A percentile compares a stretch with the other conserved stretches of the same genome.
Conservation (phyloP, 106 monocot genomes). For the Allium sativum region DNA sequence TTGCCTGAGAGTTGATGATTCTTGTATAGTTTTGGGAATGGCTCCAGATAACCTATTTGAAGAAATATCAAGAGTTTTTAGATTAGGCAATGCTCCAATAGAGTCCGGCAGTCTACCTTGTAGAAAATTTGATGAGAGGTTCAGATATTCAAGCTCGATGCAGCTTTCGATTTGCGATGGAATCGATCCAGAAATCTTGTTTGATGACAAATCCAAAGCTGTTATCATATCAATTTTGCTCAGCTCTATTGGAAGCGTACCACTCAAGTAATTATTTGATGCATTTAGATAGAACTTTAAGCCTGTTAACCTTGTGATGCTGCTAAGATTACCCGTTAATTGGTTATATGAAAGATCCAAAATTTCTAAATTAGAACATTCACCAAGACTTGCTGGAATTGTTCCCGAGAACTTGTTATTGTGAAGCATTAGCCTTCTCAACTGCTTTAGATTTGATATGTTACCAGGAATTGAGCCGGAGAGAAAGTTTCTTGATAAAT, state of each 20-base stretch:
- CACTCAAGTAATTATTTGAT: slow-evolving; percentile 57
- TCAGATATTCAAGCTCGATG: slow-evolving; percentile 70
- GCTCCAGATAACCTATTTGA: slow-evolving; percentile 35
- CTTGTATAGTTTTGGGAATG: slow-evolving; percentile 48
- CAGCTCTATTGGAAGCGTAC: slow-evolving; percentile 50
- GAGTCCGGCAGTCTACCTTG: slow-evolving; percentile 38
- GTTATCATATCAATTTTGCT: slow-evolving; percentile 75
- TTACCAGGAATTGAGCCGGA: slow-evolving; percentile 52
- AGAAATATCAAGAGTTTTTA: slow-evolving; percentile 57
- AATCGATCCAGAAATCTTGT: slow-evolving; percentile 53
- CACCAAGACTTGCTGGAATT: slow-evolving; percentile 51
- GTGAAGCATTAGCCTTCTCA: slow-evolving; percentile 50
- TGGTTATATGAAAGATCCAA: slow-evolving; percentile 73
- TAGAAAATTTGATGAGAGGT: slow-evolving; percentile 56
- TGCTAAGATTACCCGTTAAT: slow-evolving; percentile 38
- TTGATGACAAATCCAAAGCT: slow-evolving; percentile 61
- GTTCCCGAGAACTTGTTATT: slow-evolving; percentile 50
- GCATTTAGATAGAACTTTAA: slow-evolving; percentile 73
- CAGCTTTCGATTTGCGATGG: slow-evolving; percentile 76
- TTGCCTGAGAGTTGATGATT: slow-evolving; percentile 29
- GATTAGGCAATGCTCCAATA: slow-evolving; percentile 41
- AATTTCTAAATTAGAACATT: slow-evolving; percentile 54
- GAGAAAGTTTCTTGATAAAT: slow-evolving; percentile 56
- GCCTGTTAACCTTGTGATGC: slow-evolving; percentile 31
- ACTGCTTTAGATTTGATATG: slow-evolving; percentile 42